phyloP scores from a whole-genome alignment of 768 basidiomycete genomes.

The Amanita thiersii region DNA sequence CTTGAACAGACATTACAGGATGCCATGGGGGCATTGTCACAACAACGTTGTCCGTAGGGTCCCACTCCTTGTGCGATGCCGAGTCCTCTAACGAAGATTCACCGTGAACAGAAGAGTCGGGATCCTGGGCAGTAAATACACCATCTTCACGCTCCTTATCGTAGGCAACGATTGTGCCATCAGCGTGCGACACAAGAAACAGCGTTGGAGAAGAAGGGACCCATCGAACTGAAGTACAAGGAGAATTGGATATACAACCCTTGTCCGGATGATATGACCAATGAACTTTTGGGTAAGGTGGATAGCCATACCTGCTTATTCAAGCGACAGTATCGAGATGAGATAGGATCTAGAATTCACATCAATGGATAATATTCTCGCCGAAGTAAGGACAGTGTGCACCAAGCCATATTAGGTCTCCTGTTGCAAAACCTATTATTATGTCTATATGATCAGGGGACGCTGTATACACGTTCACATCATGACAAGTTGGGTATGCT shows the following conservation, averaged over 20 bases:
- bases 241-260: conserved; percentile 73
- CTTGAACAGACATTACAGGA: conserved; percentile 44
- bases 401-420: conserved; percentile 98
- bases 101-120: conserved; percentile 25
- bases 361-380: conserved; percentile 8
- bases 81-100: conserved; percentile 20
- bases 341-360: conserved; percentile 58
- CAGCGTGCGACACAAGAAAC: conserved; percentile 82
- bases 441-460: conserved; percentile 76
- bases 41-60: conserved; percentile 66
- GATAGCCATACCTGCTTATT: conserved; percentile 66
- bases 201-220: conserved; percentile 73
- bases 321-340: conserved; percentile 73
- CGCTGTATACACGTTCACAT: conserved; percentile 74
- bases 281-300: not conserved
- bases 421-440: conserved; percentile 86
- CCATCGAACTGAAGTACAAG: conserved; percentile 89
- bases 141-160: conserved; percentile 91
- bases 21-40: conserved; percentile 87
- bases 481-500: conserved; percentile 84
- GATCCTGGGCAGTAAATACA: conserved; percentile 55
- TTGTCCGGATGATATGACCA: conserved; percentile 17
- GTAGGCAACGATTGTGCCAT: conserved; percentile 84
- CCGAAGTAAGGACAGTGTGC: conserved; percentile 14
- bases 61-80: conserved; percentile 51